Conservation (phyloP, 441 rosid species). For the Aquilaria agallochum region DNA sequence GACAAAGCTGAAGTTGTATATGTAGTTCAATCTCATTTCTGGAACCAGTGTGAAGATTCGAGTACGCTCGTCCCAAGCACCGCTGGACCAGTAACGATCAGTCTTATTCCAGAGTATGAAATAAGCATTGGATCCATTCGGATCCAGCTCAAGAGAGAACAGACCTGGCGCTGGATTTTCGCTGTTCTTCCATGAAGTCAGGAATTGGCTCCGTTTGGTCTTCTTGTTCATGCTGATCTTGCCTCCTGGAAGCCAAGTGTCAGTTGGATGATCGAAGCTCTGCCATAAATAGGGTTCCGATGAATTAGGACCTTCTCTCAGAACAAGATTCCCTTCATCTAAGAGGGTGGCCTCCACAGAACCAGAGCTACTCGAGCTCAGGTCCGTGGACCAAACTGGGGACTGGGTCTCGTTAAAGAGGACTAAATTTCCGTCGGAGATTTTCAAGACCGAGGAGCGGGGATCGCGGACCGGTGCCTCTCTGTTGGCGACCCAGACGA, state of each 20-base stretch:
- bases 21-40: conserved; percentile 46
- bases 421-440: conserved; percentile 47
- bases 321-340: conserved; percentile 56
- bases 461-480: conserved; percentile 32
- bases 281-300: conserved; percentile 41
- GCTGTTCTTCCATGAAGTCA: conserved; percentile 53
- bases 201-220: conserved; percentile 25
- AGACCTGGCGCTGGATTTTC: conserved; percentile 68
- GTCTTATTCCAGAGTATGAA: conserved; percentile 44
- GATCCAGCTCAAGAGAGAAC: conserved; percentile 62
- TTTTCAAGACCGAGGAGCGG: conserved; percentile 24
- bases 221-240: conserved; percentile 42
- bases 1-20: conserved; percentile 48
- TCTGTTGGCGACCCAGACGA: conserved; percentile 57
- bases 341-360: conserved; percentile 40
- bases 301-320: conserved; percentile 29
- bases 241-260: conserved; percentile 72
- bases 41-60: conserved; percentile 35
- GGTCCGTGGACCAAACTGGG: conserved; percentile 54
- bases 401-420: conserved; percentile 28
- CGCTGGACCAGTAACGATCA: conserved; percentile 50
- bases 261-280: conserved; percentile 54
- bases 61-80: conserved; percentile 43
- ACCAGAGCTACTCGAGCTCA: conserved; percentile 24
- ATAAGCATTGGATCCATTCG: conserved; percentile 43